Evolutionary conservation across 2,329 filamentous ascomycete species (phyloP), one percentile per base, ranked within the genome.

Genomic region (Sarocladium kiliense): DNA sequence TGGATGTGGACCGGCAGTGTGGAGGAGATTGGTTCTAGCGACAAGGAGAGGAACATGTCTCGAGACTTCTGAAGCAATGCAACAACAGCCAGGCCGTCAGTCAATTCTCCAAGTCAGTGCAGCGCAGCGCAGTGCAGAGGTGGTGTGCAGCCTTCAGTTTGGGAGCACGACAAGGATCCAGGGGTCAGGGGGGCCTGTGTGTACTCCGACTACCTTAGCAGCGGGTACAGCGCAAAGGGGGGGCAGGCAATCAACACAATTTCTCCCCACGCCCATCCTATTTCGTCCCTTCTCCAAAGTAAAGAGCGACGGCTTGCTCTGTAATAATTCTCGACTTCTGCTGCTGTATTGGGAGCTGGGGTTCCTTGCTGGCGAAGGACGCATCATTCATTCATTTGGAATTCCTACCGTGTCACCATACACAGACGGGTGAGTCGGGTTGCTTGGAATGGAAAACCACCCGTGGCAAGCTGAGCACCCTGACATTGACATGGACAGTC

Each of bases 161-260:
- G 39, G 39, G 25, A 47, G n/a, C 12, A 27, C 6, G 41, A 27
- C 44, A 30, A n/a, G 44, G 44, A 30, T 27, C 44, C 44, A 47
- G 44, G 44, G 25, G 21, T 30, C 44, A 47, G 44, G 44, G 44
- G 41, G 3, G 16, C 36, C 41, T 25, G 21, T 44, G 36, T 44
- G 41, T 23, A 32, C 30, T 32, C 30, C 12, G 30, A 32, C 37
- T 5, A 41, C 37, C 14, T 19, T 49, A n/a, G 44, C 44, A 27
- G 44, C 44, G 26, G 44, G 16, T 49, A 30, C 44, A 7, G 44
- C 44, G 23, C 18, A 27, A 27, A 49, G 39, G 47, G 47, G 27
- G 47, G 47, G 27, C 23, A 51, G 18, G 47, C 47, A 51, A 51
- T 51, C 47, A 51, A 51, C 47, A 51, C 27, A 51, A 51, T 51